These are phyloP conservation scores for Immersiella caudata DNA, from an alignment of 495 filamentous ascomycete species.

Conservation along the genomic window DNA sequence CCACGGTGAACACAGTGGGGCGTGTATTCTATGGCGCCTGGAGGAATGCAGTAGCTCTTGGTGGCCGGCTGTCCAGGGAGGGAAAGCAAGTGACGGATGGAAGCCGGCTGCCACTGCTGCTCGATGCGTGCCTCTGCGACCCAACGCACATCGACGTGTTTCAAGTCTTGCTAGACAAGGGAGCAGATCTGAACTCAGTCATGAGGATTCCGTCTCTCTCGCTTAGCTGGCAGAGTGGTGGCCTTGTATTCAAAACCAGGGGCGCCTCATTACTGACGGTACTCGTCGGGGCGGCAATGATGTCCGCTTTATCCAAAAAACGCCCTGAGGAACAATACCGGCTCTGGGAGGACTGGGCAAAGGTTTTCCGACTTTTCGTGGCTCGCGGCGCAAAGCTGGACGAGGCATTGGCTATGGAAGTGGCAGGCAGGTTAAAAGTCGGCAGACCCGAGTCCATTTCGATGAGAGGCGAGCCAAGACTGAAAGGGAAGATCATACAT, in stretches of 20 bases:
- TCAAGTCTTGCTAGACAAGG: background rate
- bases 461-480: no score
- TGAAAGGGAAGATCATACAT: no score
- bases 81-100: background rate
- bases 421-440: no score
- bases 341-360: no score
- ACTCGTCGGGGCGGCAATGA: no score
- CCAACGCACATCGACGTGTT: background rate
- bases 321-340: no score
- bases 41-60: background rate
- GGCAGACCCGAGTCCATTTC: no score
- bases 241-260: background rate
- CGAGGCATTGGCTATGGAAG: no score
- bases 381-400: no score
- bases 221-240: background rate
- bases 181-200: background rate
- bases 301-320: no score
- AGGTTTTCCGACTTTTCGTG: no score
- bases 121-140: background rate
- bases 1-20: background rate
- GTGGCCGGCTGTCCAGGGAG: background rate
- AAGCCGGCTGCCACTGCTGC: background rate
- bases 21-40: background rate
- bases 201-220: background rate
- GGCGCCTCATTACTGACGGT: no score